Evolutionary conservation across 768 basidiomycete species (phyloP).

Genomic region (button mushroom (Agaricus bisporus)): DNA sequence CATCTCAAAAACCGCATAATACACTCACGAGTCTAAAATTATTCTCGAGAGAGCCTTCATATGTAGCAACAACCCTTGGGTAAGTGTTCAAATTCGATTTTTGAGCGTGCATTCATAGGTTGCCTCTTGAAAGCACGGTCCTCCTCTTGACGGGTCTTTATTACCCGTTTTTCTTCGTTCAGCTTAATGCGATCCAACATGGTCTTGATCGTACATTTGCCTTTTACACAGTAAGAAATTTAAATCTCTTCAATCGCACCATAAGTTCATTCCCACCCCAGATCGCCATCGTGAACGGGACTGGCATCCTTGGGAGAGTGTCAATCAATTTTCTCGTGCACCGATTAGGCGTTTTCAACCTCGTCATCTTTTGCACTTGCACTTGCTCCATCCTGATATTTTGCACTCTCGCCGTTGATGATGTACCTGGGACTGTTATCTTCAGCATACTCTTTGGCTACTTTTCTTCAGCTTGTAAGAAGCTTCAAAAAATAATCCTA

Average conservation of each 20-base stretch:
- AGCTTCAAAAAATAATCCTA: background rate
- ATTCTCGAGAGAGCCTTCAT: slow-evolving; percentile 40
- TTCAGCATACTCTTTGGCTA: slow-evolving; percentile 41
- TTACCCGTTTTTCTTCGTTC: slow-evolving; percentile 52
- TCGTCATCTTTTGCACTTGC: slow-evolving; percentile 28
- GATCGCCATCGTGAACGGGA: slow-evolving; percentile 48
- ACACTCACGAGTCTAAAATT: slow-evolving; percentile 13
- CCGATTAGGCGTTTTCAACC: slow-evolving; percentile 33
- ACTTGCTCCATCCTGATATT: slow-evolving; percentile 32
- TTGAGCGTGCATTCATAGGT: background rate
- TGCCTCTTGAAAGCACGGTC: slow-evolving; percentile 21
- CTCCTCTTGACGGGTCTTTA: slow-evolving; percentile 33
- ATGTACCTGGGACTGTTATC: slow-evolving; percentile 26
- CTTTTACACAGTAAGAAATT: slow-evolving; percentile 46
- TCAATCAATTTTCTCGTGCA: slow-evolving; percentile 36
- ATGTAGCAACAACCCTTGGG: slow-evolving; percentile 37
- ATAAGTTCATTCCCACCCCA: slow-evolving; percentile 13
- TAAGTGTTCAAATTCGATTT: slow-evolving; percentile 10
- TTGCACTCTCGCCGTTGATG: slow-evolving; percentile 33
- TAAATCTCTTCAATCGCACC: background rate
- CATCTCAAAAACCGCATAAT: slow-evolving; percentile 23
- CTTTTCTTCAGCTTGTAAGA: slow-evolving; percentile 40
- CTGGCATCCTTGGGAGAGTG: slow-evolving; percentile 41
- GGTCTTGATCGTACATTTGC: slow-evolving; percentile 40
- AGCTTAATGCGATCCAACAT: slow-evolving; percentile 44